Percentiles rank a stretch among this genome's conserved stretches.
phyloP scores from a whole-genome alignment of 2,329 filamentous ascomycete genomes.

The Colletotrichum ledebouriae region DNA sequence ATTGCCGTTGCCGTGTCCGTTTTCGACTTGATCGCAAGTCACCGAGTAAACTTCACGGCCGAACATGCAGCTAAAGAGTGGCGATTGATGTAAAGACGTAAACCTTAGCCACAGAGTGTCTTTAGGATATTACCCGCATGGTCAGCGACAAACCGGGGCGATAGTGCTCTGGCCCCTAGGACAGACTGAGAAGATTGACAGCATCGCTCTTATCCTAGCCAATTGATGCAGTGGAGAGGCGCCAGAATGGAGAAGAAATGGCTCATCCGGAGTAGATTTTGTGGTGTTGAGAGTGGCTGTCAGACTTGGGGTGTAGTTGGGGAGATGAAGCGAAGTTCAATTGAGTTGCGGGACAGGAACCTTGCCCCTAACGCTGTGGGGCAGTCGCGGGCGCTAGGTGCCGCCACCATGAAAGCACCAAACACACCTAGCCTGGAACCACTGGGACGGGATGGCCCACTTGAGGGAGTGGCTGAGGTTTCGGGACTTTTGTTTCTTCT shows the following conservation, averaged over 20 bases:
- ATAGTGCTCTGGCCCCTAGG: constrained; percentile 8
- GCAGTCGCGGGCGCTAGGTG: constrained; percentile 20
- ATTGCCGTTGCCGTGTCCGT: neutral
- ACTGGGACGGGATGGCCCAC: constrained; percentile 6
- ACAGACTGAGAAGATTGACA: neutral
- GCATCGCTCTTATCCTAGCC: neutral
- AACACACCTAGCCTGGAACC: neutral
- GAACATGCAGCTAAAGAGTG: neutral
- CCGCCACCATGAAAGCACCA: constrained; percentile 3
- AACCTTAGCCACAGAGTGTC: constrained; percentile 9
- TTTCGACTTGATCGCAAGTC: neutral
- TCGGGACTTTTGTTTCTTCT: too few species aligned
- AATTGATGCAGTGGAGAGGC: neutral
- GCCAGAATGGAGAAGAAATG: constrained; percentile 4
- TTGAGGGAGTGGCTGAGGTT: neutral
- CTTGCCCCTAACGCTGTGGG: constrained; percentile 11
- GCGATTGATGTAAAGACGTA: neutral
- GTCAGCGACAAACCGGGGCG: constrained; percentile 10
- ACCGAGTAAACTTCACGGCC: neutral
- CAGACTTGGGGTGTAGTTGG: constrained; percentile 31
- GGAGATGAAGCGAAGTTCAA: constrained; percentile 7
- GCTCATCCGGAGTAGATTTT: neutral
- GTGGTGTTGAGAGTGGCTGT: neutral
- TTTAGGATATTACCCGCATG: constrained; percentile 6
- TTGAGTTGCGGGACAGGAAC: constrained; percentile 22